phyloP scores from a whole-genome alignment of 2,329 filamentous ascomycete species.

The Alternaria novae-zelandiae region DNA sequence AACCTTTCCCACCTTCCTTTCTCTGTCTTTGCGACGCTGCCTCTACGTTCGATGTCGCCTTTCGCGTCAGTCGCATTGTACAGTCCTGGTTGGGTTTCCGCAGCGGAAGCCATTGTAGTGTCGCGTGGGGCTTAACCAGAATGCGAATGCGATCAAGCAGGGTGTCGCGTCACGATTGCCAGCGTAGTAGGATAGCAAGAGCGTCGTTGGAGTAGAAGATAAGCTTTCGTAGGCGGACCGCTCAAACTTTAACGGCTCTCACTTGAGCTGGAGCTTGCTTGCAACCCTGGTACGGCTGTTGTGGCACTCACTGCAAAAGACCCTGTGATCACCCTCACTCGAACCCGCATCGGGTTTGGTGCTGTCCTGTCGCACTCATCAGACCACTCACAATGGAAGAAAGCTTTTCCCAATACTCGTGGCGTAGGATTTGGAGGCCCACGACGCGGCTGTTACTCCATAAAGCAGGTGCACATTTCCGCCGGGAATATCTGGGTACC shows the following conservation, averaged over 20 bases:
- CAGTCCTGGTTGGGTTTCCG: background rate
- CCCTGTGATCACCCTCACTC: constrained; percentile 13
- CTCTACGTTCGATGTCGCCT: constrained; percentile 27
- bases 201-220: background rate
- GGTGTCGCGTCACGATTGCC: background rate
- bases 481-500: background rate
- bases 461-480: constrained; percentile 4
- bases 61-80: constrained; percentile 7
- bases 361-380: background rate
- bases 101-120: constrained; percentile 20
- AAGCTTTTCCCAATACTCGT: background rate
- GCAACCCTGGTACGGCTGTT: background rate
- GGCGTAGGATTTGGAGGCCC: background rate
- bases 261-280: background rate
- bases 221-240: background rate
- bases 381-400: constrained; percentile 7
- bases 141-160: background rate
- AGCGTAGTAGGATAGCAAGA: background rate
- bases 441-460: constrained; percentile 1
- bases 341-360: constrained; percentile 1
- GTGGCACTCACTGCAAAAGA: constrained; percentile 2
- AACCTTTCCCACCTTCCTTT: constrained; percentile 54
- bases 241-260: background rate
- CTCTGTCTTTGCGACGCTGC: constrained; percentile 36
- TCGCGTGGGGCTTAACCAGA: background rate